phyloP scores from a whole-genome alignment of 495 filamentous ascomycete genomes.

The Lasiosphaeria ovina region DNA sequence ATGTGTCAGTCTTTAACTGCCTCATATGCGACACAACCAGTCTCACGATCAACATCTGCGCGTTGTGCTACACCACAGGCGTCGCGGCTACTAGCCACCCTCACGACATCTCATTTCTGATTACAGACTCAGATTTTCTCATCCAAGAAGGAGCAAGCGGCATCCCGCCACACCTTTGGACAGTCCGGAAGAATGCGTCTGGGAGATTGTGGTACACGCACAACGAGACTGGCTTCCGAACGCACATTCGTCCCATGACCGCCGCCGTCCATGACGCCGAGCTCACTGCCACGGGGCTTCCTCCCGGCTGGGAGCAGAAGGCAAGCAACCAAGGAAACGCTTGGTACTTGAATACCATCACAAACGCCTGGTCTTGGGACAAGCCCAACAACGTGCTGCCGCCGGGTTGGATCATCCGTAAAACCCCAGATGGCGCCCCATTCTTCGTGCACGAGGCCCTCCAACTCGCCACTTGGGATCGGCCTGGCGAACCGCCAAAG shows the following conservation, averaged over 20 bases:
- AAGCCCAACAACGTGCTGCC: constrained; percentile 7
- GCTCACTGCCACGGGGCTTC: neutral
- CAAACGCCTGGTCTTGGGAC: constrained; percentile 3
- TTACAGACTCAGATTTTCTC: constrained; percentile 11
- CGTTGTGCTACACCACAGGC: constrained; percentile 16
- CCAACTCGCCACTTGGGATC: constrained; percentile 11
- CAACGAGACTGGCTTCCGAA: constrained; percentile 9
- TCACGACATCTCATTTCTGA: constrained; percentile 10
- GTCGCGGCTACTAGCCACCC: constrained; percentile 2
- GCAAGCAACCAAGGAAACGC: neutral
- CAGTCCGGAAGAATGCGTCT: constrained; percentile 12
- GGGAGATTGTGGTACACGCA: constrained; percentile 14
- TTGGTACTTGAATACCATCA: constrained; percentile 6
- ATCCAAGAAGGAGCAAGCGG: neutral
- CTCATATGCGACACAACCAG: constrained; percentile 12
- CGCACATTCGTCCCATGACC: constrained; percentile 12
- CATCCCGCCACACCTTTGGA: constrained; percentile 10
- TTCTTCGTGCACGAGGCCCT: constrained; percentile 14
- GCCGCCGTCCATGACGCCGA: neutral
- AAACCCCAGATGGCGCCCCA: constrained; percentile 11
- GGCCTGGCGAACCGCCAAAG: constrained; percentile 9
- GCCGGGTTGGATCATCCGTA: constrained; percentile 10
- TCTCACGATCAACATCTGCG: constrained; percentile 4
- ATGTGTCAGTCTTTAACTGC: constrained; percentile 14
- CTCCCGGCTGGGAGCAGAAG: constrained; percentile 10